Base-by-base conservation (phyloP, 2,329 filamentous ascomycete species). In the Cryphonectria nitschkei region DNA sequence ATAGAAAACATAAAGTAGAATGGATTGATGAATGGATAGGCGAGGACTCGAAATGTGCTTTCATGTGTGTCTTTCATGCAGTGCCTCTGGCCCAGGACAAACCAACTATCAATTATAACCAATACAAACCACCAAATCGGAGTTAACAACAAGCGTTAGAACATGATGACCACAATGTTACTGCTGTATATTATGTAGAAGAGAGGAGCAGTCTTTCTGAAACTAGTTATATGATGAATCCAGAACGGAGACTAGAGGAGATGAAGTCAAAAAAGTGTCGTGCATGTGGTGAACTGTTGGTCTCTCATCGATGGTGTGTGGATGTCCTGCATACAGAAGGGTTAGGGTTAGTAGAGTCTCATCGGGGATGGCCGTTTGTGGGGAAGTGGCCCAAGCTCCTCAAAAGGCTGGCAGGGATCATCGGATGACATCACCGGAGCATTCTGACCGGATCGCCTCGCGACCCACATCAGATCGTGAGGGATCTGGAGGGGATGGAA, bases 381-480 rank as follows among this genome's bases (percentile, higher is more conserved):
- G 68, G 68, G 68, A 37, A 62, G n/a, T 67, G 63, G 63, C 64
- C 63, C 60, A 68, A 68, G 65, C 65, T 68, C 65, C 41, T 8
- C 6, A 34, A 16, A 22, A n/a, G 7, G 19, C 8, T 5, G 32
- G 39, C 67, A 68, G 56, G 58, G 56, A 19, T 29, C 13, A 52
- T 22, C 3, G 22, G 7, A 68, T 72, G 71, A 72, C 71, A 70
- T 72, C 71, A 70, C 71, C 68, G 71, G 68, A 65, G 68, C 62
- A 62, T 65, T 67, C 26, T 29, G 64, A 65, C 70, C 70, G 70
- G 67, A 58, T 64, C 37, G 39, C 34, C 34, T n/a, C 19, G 22
- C 34, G 26, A 41, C 8, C n/a, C 46, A 43, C 22, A 46, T 16
- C 34, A 50, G 22, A 50, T 50, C 46, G 22, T 2, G 7, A 22